Base-by-base conservation (phyloP, 768 basidiomycete species). In the Boletus reticuloceps region DNA sequence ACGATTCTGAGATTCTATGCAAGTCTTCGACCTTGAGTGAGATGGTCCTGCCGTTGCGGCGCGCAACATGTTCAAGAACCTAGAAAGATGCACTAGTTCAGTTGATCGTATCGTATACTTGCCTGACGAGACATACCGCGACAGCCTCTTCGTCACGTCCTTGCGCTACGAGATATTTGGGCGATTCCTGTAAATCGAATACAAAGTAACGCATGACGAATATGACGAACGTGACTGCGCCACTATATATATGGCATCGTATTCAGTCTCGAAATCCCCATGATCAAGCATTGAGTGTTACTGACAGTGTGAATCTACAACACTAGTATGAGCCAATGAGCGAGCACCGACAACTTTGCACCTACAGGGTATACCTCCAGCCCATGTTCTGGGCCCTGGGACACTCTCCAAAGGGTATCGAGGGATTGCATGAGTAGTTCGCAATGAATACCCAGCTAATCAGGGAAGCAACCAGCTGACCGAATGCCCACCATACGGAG, bases 141-240 rank as follows among this genome's bases (percentile, higher is more conserved):
- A 85, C 72, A 7, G 83, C 83, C 43, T 84, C 81, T 46, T 74
- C 72, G 59, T 86, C 83, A 40, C 77, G 77, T 25, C 82, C 82
- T 61, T 81, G 78, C 6, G 76, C 77, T 22, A 84, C 70, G 20
- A 85, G 75, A 66, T 79, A 86, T 60, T 86, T 86, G 10, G 84
- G 79, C 0, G 82, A 82, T 62, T 85, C 85, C 61, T 82, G 79
- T 50, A 86, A 72, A 56, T 77, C 78, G 58, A 86, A 84, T 25
- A 85, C 69, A 51, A 82, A 65, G 69, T 78, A 83, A 29, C 84
- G 82, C 51, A 75, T 57, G 55, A 82, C 64, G 68, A 83, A 85
- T 66, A 82, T 75, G 43, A 80, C 9, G 32, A 84, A 69, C 0
- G 82, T 83, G 47, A 84, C 56, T 20, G 64, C 67, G 16, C 80